phyloP scores from a whole-genome alignment of 2,329 filamentous ascomycete genomes.

The Cadophora sp. region DNA sequence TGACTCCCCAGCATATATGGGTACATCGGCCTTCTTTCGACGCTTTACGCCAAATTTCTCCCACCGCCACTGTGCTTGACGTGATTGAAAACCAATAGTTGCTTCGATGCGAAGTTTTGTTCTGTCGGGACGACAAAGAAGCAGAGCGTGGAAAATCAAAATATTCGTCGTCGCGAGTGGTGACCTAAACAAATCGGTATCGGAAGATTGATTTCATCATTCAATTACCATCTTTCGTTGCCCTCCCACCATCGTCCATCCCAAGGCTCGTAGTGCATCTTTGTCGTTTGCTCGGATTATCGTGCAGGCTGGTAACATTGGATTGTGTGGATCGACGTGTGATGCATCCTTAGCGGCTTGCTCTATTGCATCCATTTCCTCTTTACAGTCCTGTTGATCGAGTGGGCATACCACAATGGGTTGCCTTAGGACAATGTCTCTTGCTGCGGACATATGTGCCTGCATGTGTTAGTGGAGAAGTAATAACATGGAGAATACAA shows the following conservation, averaged over 20 bases:
- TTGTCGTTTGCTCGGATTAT: slow-evolving; percentile 83
- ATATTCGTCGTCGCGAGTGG: slow-evolving; percentile 8
- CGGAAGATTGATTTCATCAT: slow-evolving; percentile 45
- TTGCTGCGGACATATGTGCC: slow-evolving; percentile 86
- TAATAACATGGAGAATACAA: not conserved
- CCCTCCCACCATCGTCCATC: slow-evolving; percentile 67
- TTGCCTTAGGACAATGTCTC: slow-evolving; percentile 87
- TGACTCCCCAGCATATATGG: not conserved
- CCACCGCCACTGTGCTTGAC: not conserved
- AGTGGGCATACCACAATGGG: slow-evolving; percentile 96
- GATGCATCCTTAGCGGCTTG: slow-evolving; percentile 93
- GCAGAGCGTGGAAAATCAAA: slow-evolving; percentile 10
- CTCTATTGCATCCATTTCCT: slow-evolving; percentile 98
- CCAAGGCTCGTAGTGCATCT: slow-evolving; percentile 65
- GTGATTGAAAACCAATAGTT: not conserved
- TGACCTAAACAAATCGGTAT: slow-evolving; percentile 7
- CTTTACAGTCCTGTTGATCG: slow-evolving; percentile 94
- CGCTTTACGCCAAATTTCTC: not conserved
- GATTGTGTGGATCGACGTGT: slow-evolving; percentile 86
- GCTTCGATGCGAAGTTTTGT: not conserved
- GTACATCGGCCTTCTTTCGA: not conserved
- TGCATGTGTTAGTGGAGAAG: slow-evolving; percentile 48
- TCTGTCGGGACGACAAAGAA: slow-evolving; percentile 8
- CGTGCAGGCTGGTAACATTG: slow-evolving; percentile 85
- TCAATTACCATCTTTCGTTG: slow-evolving; percentile 72